Evolutionary conservation across 768 basidiomycete species (phyloP).

Genomic region (Coprinellus micaceus): DNA sequence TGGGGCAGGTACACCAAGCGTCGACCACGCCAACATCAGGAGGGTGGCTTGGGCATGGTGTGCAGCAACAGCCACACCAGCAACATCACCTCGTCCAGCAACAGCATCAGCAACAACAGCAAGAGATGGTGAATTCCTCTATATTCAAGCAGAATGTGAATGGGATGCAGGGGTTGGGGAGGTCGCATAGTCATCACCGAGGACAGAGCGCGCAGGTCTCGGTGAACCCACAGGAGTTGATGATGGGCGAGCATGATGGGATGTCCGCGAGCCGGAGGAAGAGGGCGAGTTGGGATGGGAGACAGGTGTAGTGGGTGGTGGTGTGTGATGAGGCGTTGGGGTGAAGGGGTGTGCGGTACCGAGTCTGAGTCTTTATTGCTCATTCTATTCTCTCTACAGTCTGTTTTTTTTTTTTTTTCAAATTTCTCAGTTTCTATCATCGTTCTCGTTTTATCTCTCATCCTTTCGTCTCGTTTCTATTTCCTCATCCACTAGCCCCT

Average conservation of each 20-base stretch:
- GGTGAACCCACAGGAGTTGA: conserved; percentile 39
- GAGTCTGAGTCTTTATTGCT: background rate
- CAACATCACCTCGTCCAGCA: background rate
- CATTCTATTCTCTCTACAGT: background rate
- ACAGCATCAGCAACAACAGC: conserved; percentile 5
- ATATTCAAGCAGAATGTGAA: background rate
- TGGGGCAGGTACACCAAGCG: no score
- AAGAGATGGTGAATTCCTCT: background rate
- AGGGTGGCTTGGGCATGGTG: background rate
- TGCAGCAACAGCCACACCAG: background rate
- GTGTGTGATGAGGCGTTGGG: conserved; percentile 7
- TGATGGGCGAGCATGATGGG: conserved; percentile 23
- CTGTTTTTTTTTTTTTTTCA: background rate
- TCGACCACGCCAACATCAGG: no score
- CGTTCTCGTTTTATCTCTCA: background rate
- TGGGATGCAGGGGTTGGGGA: conserved; percentile 12
- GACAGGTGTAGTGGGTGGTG: background rate
- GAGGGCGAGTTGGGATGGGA: conserved; percentile 46
- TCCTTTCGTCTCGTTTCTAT: background rate
- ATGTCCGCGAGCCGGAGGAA: conserved; percentile 35
- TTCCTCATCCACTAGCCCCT: background rate
- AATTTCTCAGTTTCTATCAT: background rate
- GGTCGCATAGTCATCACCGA: conserved; percentile 38
- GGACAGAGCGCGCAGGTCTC: conserved; percentile 35
- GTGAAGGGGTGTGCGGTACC: no score